Evolutionary conservation across 2,329 filamentous ascomycete species (phyloP).

Genomic region (Aspergillus carbonarius): DNA sequence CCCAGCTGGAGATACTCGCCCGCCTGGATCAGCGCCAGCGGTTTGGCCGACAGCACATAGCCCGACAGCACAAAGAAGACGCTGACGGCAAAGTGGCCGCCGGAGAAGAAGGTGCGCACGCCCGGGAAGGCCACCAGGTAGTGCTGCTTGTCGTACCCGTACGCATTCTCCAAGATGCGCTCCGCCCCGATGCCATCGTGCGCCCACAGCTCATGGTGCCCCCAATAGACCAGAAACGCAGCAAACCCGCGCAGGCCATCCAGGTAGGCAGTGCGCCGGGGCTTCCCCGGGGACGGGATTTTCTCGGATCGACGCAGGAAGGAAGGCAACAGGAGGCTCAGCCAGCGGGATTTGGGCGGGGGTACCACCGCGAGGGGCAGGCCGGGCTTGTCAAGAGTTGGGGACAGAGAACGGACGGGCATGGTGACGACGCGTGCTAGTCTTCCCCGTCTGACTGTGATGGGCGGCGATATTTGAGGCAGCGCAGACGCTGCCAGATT

Average conservation of each 20-base stretch:
- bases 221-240: conserved; percentile 64
- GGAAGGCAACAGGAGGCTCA: background rate
- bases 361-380: background rate
- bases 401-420: background rate
- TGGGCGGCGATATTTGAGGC: conserved; percentile 3
- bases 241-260: conserved; percentile 68
- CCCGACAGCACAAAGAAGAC: conserved; percentile 56
- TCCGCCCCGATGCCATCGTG: conserved; percentile 46
- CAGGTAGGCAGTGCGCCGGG: conserved; percentile 57
- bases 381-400: background rate
- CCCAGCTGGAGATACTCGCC: conserved; percentile 40
- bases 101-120: conserved; percentile 60
- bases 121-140: conserved; percentile 56
- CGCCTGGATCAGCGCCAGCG: conserved; percentile 45
- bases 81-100: conserved; percentile 60
- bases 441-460: background rate
- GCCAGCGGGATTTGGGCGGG: background rate
- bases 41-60: conserved; percentile 53
- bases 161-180: conserved; percentile 54
- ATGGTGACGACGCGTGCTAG: background rate
- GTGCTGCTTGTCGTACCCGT: conserved; percentile 43
- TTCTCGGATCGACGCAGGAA: background rate
- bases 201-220: conserved; percentile 61
- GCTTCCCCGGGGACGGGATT: background rate
- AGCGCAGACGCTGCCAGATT: background rate